A percentile compares a stretch with the other conserved stretches of the same genome.
Evolutionary conservation across 23 red algal species (phyloP).

Genomic region (Gracilaria caudata): DNA sequence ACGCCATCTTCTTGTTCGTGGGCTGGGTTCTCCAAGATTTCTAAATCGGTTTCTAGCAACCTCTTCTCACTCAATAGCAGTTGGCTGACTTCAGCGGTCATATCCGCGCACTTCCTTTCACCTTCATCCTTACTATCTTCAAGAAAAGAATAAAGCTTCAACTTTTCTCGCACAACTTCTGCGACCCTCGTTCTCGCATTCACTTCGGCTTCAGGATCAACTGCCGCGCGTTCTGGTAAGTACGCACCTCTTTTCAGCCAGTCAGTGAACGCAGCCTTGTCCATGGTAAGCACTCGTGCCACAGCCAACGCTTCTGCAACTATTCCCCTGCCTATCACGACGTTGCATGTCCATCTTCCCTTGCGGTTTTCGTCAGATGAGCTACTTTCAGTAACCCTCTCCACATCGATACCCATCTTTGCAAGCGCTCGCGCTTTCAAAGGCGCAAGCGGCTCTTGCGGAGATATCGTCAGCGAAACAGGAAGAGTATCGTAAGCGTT

Average conservation of each 20-base stretch:
- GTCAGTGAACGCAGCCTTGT: constrained; percentile 21
- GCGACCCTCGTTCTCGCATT: background rate
- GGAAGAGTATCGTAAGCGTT: constrained; percentile 45
- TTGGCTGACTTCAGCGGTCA: background rate
- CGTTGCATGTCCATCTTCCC: background rate
- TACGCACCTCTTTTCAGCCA: constrained; percentile 15
- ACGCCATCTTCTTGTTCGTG: background rate
- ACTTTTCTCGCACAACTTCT: background rate
- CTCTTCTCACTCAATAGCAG: constrained; percentile 24
- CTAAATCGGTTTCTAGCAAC: constrained; percentile 23
- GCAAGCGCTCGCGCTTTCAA: constrained; percentile 15
- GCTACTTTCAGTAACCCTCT: background rate
- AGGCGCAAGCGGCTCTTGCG: background rate
- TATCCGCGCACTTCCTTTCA: background rate
- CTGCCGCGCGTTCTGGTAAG: constrained; percentile 15
- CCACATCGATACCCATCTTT: constrained; percentile 32
- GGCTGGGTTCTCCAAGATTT: background rate
- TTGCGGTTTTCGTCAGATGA: background rate
- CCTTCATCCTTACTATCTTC: background rate
- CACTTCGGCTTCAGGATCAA: background rate
- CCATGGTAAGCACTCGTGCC: constrained; percentile 33
- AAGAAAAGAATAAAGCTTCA: background rate
- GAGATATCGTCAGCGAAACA: constrained; percentile 2
- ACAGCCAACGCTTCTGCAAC: constrained; percentile 28
- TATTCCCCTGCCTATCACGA: background rate